These are phyloP conservation scores for Melampsora americana DNA, from an alignment of 1,284 basidiomycete genomes.

Conservation along the genomic window DNA sequence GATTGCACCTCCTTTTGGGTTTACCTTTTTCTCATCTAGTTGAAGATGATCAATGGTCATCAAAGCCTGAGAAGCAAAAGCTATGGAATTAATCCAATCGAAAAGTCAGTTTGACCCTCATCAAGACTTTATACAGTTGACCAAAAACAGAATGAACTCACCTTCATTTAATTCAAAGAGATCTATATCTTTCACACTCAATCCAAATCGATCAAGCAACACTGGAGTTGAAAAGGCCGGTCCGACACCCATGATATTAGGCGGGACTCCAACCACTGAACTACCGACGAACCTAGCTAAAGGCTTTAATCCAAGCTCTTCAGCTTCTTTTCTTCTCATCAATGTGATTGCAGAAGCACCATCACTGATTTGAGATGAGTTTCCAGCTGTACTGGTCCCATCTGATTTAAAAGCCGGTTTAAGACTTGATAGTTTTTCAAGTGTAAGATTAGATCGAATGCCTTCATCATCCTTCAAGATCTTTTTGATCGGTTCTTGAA, in stretches of 20 bases:
- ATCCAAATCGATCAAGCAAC: conserved; percentile 49
- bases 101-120: background rate
- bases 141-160: conserved; percentile 7
- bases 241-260: conserved; percentile 53
- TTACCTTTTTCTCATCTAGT: conserved; percentile 49
- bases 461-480: conserved; percentile 50
- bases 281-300: conserved; percentile 51
- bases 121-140: background rate
- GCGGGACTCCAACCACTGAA: conserved; percentile 51
- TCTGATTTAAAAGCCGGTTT: conserved; percentile 51
- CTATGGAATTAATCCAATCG: conserved; percentile 29
- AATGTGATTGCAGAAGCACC: conserved; percentile 52
- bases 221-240: conserved; percentile 51
- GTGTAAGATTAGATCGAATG: conserved; percentile 45
- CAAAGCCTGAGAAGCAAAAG: conserved; percentile 52
- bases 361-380: conserved; percentile 52
- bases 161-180: conserved; percentile 53
- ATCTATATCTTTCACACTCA: conserved; percentile 50
- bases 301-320: conserved; percentile 51
- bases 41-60: conserved; percentile 50
- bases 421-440: conserved; percentile 48
- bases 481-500: conserved; percentile 47
- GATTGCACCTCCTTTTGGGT: conserved; percentile 53
- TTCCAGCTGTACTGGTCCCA: conserved; percentile 51
- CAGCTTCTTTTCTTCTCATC: conserved; percentile 50